Evolutionary conservation across 2,329 filamentous ascomycete genomes (phyloP), one percentile per base, ranked within the genome.

Genomic region (Colletotrichum ledebouriae): DNA sequence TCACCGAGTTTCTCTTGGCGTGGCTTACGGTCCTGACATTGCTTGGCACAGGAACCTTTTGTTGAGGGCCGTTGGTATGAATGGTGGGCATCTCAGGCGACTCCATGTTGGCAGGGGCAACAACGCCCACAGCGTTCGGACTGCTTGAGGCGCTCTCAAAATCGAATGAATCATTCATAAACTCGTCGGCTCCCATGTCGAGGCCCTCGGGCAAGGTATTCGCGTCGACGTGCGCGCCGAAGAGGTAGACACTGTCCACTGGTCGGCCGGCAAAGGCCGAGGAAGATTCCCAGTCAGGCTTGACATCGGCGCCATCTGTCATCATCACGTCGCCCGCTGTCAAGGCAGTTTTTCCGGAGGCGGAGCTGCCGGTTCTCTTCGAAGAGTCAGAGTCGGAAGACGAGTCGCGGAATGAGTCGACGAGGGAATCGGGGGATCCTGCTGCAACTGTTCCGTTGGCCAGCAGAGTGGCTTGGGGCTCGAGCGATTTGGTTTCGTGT

Each of bases 81-180:
- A 80, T 78, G 33, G 74, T 78, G 37, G 80, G 77, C 79, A 83
- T 84, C 53, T 73, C 75, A n/a, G 79, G 79, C 6, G 82, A 85
- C 9, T 81, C 78, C 71, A 84, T 81, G 62, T 80, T 75, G 34
- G 62, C 44, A 37, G 66, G 37, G 11, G 37, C 11, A 12, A 12
- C 11, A 39, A 11, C 59, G 13, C 66, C 69, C 39, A 70, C 73
- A 9, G 78, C 79, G 63, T 81, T 83, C 6, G 88, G 87, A 69
- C 87, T 90, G 72, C 84, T 88, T 2, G 86, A 84, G 9, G 85
- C 84, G 72, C 86, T 87, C 15, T 86, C 84, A 73, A 90, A 89
- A 71, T 88, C 85, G 72, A 89, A 87, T 55, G 82, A 78, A 52
- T 80, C 78, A 59, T 84, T 80, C 80, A 85, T 83, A 59, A 81